Percentiles rank a stretch among this genome's conserved stretches.
Evolutionary conservation across 495 filamentous ascomycete genomes (phyloP).

Genomic region (Penicillium coffeae): DNA sequence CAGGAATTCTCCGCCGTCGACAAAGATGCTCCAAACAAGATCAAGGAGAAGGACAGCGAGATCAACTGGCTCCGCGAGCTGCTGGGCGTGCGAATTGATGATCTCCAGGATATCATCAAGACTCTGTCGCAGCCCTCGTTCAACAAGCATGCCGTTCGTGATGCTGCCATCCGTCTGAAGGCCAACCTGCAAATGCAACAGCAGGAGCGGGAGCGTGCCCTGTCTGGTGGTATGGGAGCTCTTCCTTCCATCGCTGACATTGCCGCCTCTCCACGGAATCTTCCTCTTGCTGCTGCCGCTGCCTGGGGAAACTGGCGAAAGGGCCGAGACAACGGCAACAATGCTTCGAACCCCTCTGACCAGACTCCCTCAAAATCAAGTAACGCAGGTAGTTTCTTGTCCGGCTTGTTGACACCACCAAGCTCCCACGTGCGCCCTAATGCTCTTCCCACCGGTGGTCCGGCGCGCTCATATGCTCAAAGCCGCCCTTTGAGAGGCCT

Average conservation of each 20-base stretch:
- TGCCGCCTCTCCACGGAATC: slow-evolving; percentile 71
- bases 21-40: slow-evolving; percentile 68
- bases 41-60: slow-evolving; percentile 87
- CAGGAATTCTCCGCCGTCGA: slow-evolving; percentile 62
- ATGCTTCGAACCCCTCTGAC: slow-evolving; percentile 40
- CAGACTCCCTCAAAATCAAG: slow-evolving; percentile 63
- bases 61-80: slow-evolving; percentile 94
- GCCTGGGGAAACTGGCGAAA: slow-evolving; percentile 86
- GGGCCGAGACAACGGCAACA: slow-evolving; percentile 42
- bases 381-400: slow-evolving; percentile 52
- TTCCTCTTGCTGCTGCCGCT: slow-evolving; percentile 75
- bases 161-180: slow-evolving; percentile 87
- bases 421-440: slow-evolving; percentile 61
- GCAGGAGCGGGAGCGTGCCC: slow-evolving; percentile 78
- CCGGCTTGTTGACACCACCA: slow-evolving; percentile 81
- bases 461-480: slow-evolving; percentile 48
- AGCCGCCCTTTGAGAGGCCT: slow-evolving; percentile 34
- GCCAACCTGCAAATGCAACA: slow-evolving; percentile 97
- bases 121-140: slow-evolving; percentile 69
- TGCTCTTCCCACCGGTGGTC: slow-evolving; percentile 31
- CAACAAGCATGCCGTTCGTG: slow-evolving; percentile 71
- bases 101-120: slow-evolving; percentile 86
- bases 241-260: slow-evolving; percentile 58
- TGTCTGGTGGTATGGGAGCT: slow-evolving; percentile 36
- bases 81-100: slow-evolving; percentile 81